Evolutionary conservation across 805 yeast species (phyloP).

Genomic region (Starmerella bombi): DNA sequence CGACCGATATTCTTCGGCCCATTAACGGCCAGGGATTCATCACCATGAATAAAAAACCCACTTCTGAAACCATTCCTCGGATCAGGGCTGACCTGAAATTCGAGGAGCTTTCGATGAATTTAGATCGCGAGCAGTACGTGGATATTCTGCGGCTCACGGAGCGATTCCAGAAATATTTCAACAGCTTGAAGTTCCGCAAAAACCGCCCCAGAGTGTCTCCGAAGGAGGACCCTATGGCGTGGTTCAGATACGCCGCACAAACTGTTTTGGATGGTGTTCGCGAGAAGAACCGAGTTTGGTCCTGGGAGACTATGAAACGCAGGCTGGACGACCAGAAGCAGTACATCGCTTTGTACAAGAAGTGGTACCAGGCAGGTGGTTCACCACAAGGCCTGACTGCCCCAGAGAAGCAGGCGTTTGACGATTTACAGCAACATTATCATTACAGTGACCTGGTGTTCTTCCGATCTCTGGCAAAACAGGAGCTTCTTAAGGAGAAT

Average conservation of each 20-base stretch:
- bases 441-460: constrained; percentile 70
- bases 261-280: constrained; percentile 69
- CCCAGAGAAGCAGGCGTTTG: constrained; percentile 32
- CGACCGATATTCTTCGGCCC: constrained; percentile 52
- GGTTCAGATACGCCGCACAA: constrained; percentile 75
- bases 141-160: constrained; percentile 73
- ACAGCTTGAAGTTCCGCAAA: constrained; percentile 60
- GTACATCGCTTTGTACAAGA: constrained; percentile 58
- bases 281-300: constrained; percentile 67
- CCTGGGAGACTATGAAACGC: constrained; percentile 68
- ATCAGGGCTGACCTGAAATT: constrained; percentile 62
- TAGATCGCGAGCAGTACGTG: constrained; percentile 74
- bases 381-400: constrained; percentile 17
- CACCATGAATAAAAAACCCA: constrained; percentile 55
- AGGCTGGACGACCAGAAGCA: constrained; percentile 59
- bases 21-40: constrained; percentile 80
- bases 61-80: constrained; percentile 38
- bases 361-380: constrained; percentile 34
- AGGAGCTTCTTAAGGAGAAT: constrained; percentile 48
- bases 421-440: constrained; percentile 44
- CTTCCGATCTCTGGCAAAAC: constrained; percentile 67
- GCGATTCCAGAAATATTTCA: constrained; percentile 61
- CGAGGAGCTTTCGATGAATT: constrained; percentile 76
- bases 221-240: constrained; percentile 53
- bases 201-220: constrained; percentile 46